Base-by-base conservation (phyloP, 495 filamentous ascomycete genomes). In the Aspergillus bridgeri region DNA sequence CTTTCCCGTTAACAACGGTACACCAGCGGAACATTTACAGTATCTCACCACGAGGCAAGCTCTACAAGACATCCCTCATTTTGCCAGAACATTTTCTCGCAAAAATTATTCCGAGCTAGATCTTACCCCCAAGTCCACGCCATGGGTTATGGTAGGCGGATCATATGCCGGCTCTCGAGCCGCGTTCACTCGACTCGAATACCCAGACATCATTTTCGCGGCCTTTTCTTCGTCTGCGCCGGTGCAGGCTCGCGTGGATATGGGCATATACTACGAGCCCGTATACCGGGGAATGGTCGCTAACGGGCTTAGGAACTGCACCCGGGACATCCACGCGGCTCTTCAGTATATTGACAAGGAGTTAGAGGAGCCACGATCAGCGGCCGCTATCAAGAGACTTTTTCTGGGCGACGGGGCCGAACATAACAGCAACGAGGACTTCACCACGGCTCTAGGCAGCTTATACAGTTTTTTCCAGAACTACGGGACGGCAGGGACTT, bases 91-190 rank as follows among this genome's bases (percentile, higher is more conserved):
- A 23, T 85, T 83, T 66, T 70, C 59, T 27, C 70, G 73, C 9
- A 38, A 55, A 18, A 68, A 62, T 5, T 66, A 75, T 46, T 43
- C 68, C 6, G 54, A 73, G 18, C 38, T 68, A 13, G 69, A 79
- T 51, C 55, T 85, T 27, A 73, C 75, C 0, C 81, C 81, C 0
- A 58, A 66, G 25, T 63, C 56, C 1, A 80, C 81, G 0, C 83
- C 83, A 6, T 86, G 83, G 83, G 65, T 86, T 27, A 81, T 84
- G 69, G 52, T 85, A 1, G 83, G 83, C 45, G 83, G 81, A 9
- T 83, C 81, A 9, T 86, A 86, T 63, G 66, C 83, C 5, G 83
- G 83, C 1, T 79, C 79, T 59, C 76, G 83, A 3, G 73, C 79
- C 0, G 81, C 83, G 0, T 75, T 84, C 51, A 75, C 79, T 60